Conservation (phyloP, 306 rosid genomes). For the Corylus americana region DNA sequence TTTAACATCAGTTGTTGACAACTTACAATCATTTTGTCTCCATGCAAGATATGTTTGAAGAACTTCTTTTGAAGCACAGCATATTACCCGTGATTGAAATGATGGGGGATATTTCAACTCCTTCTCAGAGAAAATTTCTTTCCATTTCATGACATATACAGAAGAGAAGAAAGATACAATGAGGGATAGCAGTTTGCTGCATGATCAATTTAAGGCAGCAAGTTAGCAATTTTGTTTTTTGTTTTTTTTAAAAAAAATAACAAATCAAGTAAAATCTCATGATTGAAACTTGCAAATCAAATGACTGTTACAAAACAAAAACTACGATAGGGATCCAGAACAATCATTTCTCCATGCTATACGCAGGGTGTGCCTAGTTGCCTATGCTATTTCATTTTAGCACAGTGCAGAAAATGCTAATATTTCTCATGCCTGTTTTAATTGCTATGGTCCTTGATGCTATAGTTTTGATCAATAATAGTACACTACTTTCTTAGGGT, state of each 20-base stretch:
- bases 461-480: not conserved
- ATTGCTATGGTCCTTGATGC: not conserved
- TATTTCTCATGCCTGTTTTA: not conserved
- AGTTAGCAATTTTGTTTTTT: not conserved
- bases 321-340: not conserved
- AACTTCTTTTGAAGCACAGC: constrained; percentile 65
- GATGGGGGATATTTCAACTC: constrained; percentile 58
- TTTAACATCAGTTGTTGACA: not conserved
- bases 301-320: not conserved
- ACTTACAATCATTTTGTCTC: constrained; percentile 76
- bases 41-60: constrained; percentile 80
- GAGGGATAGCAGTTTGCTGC: constrained; percentile 73
- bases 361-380: not conserved
- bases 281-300: not conserved
- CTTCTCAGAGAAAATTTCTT: constrained; percentile 53
- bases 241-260: not conserved
- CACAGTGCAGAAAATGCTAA: not conserved
- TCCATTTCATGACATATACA: constrained; percentile 59
- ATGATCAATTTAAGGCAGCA: constrained; percentile 4
- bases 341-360: not conserved
- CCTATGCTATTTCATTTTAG: not conserved
- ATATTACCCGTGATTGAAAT: constrained; percentile 52
- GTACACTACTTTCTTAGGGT: not conserved
- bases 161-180: constrained; percentile 73
- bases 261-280: not conserved